Base-by-base conservation (phyloP, 2,329 filamentous ascomycete genomes). In the Beauveria varroae region DNA sequence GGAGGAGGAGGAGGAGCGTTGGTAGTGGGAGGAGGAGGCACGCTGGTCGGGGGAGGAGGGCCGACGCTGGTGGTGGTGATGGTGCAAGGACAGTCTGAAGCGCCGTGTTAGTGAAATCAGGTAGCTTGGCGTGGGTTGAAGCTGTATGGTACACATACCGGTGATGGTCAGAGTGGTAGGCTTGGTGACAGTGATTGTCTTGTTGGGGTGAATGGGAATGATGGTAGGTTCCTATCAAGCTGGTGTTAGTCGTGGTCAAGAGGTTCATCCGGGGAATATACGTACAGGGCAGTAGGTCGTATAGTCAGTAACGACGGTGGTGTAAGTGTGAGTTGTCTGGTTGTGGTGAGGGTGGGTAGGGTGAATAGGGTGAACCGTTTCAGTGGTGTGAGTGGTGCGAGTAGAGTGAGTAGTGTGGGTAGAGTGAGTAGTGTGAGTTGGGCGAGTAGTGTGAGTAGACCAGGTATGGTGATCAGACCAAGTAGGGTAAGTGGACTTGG, bases 51-150 rank as follows among this genome's bases (percentile, higher is more conserved):
- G 1, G 40, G 53, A 50, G 59, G 52, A 18, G 55, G 46, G 26
- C 65, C 51, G 62, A 67, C 37, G 68, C 71, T 20, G 52, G 40
- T 67, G 62, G 74, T 68, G 57, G 72, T 75, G 57, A 79, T 64
- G 41, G 76, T 78, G 68, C 78, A 80, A 59, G 78, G 78, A 66
- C 78, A 81, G 72, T 79, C 76, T 78, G n/a, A 3, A 22, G 49
- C 5, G 59, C 22, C 26, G 26, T 53, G 66, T 75, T 63, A 75
- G 28, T 28, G 28, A 28, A 28, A 28, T 28, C 28, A 28, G 9
- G 28, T 1, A 28, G 9, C 12, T 14, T 26, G 14, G 5, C 22
- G 18, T 6, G 18, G 41, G 18, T 1, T 43, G n/a, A 30, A 9
- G 14, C 14, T 3, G 26, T 12, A 22, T 18, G 8, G 30, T 30